These are phyloP conservation scores for Pelargonium myrrhifolium DNA, from an alignment of 441 rosid genomes.

Conservation along the genomic window DNA sequence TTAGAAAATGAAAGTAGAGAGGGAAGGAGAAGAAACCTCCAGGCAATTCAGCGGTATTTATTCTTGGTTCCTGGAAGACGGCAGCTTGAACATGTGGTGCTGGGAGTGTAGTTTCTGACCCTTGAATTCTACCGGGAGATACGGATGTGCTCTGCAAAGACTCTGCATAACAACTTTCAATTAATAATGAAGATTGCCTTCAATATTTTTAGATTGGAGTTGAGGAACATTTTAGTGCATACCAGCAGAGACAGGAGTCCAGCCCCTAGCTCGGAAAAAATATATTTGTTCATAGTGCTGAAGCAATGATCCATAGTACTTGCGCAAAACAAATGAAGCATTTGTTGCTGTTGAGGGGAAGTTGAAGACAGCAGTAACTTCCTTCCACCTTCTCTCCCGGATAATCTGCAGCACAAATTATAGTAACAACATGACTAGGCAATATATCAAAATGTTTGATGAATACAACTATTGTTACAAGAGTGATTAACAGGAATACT, in stretches of 20 bases:
- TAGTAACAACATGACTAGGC: not conserved
- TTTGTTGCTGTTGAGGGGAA: conserved; percentile 97
- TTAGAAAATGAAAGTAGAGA: not conserved
- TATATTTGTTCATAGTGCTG: conserved; percentile 70
- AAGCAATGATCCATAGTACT: conserved; percentile 78
- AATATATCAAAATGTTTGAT: not conserved
- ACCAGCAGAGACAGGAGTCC: conserved; percentile 48
- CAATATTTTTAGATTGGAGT: not conserved
- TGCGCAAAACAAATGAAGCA: conserved; percentile 88
- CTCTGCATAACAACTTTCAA: conserved; percentile 24
- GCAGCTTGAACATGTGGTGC: conserved; percentile 40
- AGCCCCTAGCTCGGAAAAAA: conserved; percentile 48
- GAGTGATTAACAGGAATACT: too few species aligned
- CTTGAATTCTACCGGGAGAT: conserved; percentile 33
- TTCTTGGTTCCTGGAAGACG: conserved; percentile 36
- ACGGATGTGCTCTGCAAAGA: conserved; percentile 22
- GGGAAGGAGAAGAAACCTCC: conserved; percentile 36
- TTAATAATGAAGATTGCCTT: conserved; percentile 3
- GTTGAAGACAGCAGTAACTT: conserved; percentile 81
- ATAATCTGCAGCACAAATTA: conserved; percentile 45
- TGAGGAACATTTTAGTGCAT: conserved; percentile 3
- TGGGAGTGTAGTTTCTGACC: conserved; percentile 30
- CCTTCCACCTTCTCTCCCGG: conserved; percentile 87
- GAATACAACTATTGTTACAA: too few species aligned
- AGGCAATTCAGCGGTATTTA: conserved; percentile 28